phyloP scores from a whole-genome alignment of 1,284 basidiomycete species.

The Vanrija humicola region DNA sequence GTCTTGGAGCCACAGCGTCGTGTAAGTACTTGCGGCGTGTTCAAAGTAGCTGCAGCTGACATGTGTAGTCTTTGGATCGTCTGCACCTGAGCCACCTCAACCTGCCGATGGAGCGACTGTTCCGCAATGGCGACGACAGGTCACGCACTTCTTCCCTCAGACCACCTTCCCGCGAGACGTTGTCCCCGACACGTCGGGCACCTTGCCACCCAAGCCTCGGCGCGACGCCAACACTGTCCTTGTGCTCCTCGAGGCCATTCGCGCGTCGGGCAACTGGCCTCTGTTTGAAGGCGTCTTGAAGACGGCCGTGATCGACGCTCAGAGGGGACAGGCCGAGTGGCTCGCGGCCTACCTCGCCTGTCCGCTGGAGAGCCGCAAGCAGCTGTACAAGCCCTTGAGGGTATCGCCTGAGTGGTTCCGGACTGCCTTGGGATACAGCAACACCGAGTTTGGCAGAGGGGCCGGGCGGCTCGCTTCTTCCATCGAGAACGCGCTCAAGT shows the following conservation, averaged over 20 bases:
- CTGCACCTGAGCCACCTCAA: too few species aligned
- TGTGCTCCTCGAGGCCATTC: neutral
- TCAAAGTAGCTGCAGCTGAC: neutral
- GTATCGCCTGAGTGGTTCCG: conserved; percentile 17
- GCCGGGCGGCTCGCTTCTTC: neutral
- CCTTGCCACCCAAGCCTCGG: too few species aligned
- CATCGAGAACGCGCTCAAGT: neutral
- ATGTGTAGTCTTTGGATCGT: neutral
- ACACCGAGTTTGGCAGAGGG: neutral
- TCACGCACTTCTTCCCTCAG: neutral
- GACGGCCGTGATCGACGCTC: conserved; percentile 1
- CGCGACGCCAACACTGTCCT: neutral
- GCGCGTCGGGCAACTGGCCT: neutral
- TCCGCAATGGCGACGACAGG: neutral
- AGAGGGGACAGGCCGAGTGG: conserved; percentile 3
- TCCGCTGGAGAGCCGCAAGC: neutral
- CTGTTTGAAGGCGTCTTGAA: conserved; percentile 10
- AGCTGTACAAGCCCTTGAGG: conserved; percentile 1
- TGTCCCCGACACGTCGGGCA: neutral
- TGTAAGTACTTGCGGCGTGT: neutral
- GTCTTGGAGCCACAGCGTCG: neutral
- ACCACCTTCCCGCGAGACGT: neutral
- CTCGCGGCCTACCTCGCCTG: conserved; percentile 7
- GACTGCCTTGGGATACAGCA: neutral
- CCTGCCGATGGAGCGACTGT: neutral